Evolutionary conservation across 1,284 basidiomycete genomes (phyloP), one percentile per base, ranked within the genome.

Genomic region (Moesziomyces antarcticus): DNA sequence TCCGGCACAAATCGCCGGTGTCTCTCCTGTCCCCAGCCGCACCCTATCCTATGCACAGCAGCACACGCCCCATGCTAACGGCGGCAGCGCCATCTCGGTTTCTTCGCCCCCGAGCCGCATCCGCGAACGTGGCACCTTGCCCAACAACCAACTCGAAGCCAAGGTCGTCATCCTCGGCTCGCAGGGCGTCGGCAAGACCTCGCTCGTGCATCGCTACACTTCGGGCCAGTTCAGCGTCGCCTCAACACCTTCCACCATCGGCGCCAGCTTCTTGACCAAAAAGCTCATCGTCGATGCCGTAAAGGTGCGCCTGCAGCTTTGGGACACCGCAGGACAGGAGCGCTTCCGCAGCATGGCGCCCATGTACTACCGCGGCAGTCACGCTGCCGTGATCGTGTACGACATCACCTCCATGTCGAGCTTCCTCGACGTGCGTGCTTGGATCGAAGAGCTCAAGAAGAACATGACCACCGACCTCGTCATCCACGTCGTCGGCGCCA

Each of bases 321-420:
- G 94, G 94, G 94, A 98, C 84, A 97, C 95, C 55, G 95, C 95
- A 44, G 95, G 95, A n/a, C 94, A 97, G 87, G 95, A 98, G 87
- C 48, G 77, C 51, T 97, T 97, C 85, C 88, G 94, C 72, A 93
- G 91, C 81, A 94, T 97, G 92, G 94, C 94, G 77, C 95, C 95
- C 62, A 97, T 99, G 92, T 99, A 99, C 88, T 98, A 98, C 88
- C 91, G 97, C 84, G 96, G 95, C 82, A 94, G 95, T 71, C 93
- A 96, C 81, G 96, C 96, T 60, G 96, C 97, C 25, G 90, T 99
- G 55, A 89, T 98, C 69, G 90, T 98, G 78, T 99, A 99, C 86
- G 96, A 99, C 87, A 94, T 99, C 78, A 99, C 97, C 79, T 93
- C 93, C 85, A 88, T 89, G 75, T 87, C 91, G 61, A 93, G 92